Evolutionary conservation across 2,329 filamentous ascomycete genomes (phyloP).

Genomic region (Parastagonospora avenae): DNA sequence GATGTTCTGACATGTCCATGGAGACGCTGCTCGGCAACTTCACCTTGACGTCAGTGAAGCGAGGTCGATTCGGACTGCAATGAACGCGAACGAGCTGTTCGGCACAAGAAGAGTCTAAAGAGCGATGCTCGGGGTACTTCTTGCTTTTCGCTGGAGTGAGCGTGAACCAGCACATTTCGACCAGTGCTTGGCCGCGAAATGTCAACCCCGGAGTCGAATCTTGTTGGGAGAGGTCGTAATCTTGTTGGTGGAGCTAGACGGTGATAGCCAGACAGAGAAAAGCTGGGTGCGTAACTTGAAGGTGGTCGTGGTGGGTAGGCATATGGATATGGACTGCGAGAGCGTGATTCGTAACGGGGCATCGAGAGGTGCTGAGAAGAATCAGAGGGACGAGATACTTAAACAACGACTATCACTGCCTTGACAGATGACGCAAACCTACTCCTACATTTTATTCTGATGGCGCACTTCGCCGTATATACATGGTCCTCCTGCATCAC

Average conservation of each 20-base stretch:
- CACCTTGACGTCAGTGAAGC: constrained; percentile 29
- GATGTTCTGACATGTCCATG: constrained; percentile 18
- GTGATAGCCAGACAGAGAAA: constrained; percentile 27
- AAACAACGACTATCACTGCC: constrained; percentile 14
- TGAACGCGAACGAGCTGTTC: constrained; percentile 38
- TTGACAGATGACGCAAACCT: constrained; percentile 13
- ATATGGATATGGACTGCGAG: constrained; percentile 15
- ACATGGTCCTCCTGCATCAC: constrained; percentile 21
- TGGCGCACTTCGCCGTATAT: constrained; percentile 25
- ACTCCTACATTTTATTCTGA: constrained; percentile 6
- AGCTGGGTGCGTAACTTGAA: constrained; percentile 23
- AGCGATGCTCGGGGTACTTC: constrained; percentile 19
- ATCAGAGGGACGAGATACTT: constrained; percentile 18
- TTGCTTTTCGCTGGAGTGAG: constrained; percentile 32
- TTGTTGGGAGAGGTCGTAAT: constrained; percentile 24
- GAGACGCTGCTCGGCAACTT: constrained; percentile 23
- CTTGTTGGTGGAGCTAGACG: constrained; percentile 27
- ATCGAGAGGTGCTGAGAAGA: constrained; percentile 19
- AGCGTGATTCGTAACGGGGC: constrained; percentile 21
- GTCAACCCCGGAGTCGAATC: constrained; percentile 19
- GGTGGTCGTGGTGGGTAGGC: constrained; percentile 23
- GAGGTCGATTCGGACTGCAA: constrained; percentile 19
- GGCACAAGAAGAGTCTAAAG: constrained; percentile 29
- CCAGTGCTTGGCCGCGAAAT: constrained; percentile 8
- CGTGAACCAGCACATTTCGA: constrained; percentile 41